Percentiles rank a stretch among this genome's conserved stretches.
phyloP scores from a whole-genome alignment of 495 filamentous ascomycete species.

The Lasiosphaeriaceae sp. region DNA sequence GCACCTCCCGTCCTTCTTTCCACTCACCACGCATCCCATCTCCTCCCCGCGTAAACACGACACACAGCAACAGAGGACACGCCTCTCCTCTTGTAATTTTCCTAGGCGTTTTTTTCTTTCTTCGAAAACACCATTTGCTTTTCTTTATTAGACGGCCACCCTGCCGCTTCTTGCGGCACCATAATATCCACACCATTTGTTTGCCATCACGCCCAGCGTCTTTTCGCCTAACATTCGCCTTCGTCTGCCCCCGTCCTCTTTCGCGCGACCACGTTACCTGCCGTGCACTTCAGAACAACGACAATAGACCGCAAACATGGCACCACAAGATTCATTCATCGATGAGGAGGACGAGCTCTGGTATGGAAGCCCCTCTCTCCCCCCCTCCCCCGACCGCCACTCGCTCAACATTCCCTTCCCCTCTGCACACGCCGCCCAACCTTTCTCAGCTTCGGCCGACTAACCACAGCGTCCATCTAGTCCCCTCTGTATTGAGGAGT shows the following conservation, averaged over 20 bases:
- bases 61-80: slow-evolving; percentile 10
- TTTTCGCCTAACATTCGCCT: slow-evolving; percentile 8
- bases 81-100: slow-evolving; percentile 27
- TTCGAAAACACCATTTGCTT: slow-evolving; percentile 15
- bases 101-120: slow-evolving; percentile 20
- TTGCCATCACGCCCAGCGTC: neutral
- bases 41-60: slow-evolving; percentile 1
- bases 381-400: neutral
- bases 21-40: slow-evolving; percentile 12
- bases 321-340: slow-evolving; percentile 91
- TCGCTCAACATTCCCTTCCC: neutral
- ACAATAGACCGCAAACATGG: slow-evolving; percentile 45
- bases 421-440: slow-evolving; percentile 6
- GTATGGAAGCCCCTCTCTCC: slow-evolving; percentile 43
- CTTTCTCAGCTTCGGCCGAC: slow-evolving; percentile 11
- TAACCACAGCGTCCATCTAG: slow-evolving; percentile 37
- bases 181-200: slow-evolving; percentile 16
- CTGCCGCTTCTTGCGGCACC: slow-evolving; percentile 2
- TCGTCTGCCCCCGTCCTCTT: neutral
- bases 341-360: slow-evolving; percentile 95
- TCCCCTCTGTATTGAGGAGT: slow-evolving; percentile 98
- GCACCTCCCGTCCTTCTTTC: slow-evolving; percentile 20
- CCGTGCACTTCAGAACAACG: slow-evolving; percentile 3
- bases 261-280: slow-evolving; percentile 12
- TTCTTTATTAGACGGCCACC: slow-evolving; percentile 9